phyloP scores from a whole-genome alignment of 2,329 filamentous ascomycete genomes.

The Aspergillus fumigatus region DNA sequence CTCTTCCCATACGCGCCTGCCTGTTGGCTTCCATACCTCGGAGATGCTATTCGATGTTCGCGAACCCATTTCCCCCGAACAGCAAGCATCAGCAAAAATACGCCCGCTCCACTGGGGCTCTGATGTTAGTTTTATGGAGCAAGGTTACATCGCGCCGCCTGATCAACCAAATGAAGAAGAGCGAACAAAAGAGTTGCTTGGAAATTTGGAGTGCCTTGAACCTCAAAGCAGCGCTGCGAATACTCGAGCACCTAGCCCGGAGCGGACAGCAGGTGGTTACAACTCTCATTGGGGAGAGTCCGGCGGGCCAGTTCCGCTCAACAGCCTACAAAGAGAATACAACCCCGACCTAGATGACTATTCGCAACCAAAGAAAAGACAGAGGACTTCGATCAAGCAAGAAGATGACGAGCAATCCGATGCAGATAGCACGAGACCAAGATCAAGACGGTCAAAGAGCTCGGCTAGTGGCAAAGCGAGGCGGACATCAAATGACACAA shows the following conservation, averaged over 20 bases:
- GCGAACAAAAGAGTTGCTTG: conserved; percentile 52
- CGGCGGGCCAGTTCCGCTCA: conserved; percentile 4
- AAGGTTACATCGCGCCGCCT: conserved; percentile 56
- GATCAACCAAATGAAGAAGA: conserved; percentile 56
- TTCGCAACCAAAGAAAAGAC: conserved; percentile 29
- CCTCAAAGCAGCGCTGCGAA: conserved; percentile 55
- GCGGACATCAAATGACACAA: conserved; percentile 32
- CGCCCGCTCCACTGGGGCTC: conserved; percentile 61
- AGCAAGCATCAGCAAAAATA: conserved; percentile 37
- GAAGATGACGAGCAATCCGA: conserved; percentile 36
- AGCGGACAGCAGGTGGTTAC: conserved; percentile 19
- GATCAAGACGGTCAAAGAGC: conserved; percentile 48
- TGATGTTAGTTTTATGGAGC: conserved; percentile 59
- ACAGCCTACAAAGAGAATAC: conserved; percentile 12
- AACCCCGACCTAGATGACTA: conserved; percentile 18
- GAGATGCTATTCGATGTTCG: conserved; percentile 37
- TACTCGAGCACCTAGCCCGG: conserved; percentile 57
- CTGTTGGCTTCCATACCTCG: conserved; percentile 32
- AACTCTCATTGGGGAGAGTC: conserved; percentile 13
- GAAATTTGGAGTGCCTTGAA: conserved; percentile 55
- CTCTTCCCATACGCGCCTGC: conserved; percentile 17
- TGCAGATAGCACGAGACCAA: conserved; percentile 31
- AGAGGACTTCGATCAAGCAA: conserved; percentile 33
- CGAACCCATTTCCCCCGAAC: conserved; percentile 30
- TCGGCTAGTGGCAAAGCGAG: conserved; percentile 32